A percentile compares a stretch with the other conserved stretches of the same genome.
These are phyloP conservation scores for Talaromyces trachyspermus DNA, from an alignment of 495 filamentous ascomycete species.

Conservation along the genomic window DNA sequence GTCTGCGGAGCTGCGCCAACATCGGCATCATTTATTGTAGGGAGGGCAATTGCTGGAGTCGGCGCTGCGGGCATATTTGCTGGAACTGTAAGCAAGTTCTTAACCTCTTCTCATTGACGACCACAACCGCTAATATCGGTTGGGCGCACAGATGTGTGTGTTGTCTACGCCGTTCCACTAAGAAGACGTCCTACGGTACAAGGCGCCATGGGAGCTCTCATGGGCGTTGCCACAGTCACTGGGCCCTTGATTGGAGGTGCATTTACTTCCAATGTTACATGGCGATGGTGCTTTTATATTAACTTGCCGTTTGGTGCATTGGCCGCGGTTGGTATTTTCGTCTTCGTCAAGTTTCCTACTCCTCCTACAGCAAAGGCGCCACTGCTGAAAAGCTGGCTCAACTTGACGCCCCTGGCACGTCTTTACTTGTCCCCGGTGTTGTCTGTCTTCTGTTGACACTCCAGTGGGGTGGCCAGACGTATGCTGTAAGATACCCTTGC, in stretches of 20 bases:
- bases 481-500: constrained; percentile 12
- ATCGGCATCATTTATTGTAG: constrained; percentile 66
- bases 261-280: constrained; percentile 14
- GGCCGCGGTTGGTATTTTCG: constrained; percentile 13
- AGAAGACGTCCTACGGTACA: constrained; percentile 71
- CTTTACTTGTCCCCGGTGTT: constrained; percentile 33
- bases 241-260: constrained; percentile 15
- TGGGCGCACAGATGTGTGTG: constrained; percentile 62
- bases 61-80: constrained; percentile 75
- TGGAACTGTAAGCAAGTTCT: no score
- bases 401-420: constrained; percentile 40
- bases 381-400: constrained; percentile 33
- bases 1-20: constrained; percentile 62
- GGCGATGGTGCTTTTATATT: constrained; percentile 38
- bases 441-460: constrained; percentile 43
- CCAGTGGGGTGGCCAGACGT: constrained; percentile 45
- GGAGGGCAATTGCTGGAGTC: constrained; percentile 63
- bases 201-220: constrained; percentile 58
- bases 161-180: constrained; percentile 67
- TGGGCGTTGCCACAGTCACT: constrained; percentile 40
- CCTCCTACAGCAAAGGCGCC: background rate
- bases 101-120: no score
- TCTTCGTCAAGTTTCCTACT: constrained; percentile 1
- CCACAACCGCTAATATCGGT: no score
- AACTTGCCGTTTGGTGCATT: constrained; percentile 45